A percentile compares a stretch with the other conserved stretches of the same genome.
Conservation (phyloP, 768 basidiomycete species). For the Trametes elegans region DNA sequence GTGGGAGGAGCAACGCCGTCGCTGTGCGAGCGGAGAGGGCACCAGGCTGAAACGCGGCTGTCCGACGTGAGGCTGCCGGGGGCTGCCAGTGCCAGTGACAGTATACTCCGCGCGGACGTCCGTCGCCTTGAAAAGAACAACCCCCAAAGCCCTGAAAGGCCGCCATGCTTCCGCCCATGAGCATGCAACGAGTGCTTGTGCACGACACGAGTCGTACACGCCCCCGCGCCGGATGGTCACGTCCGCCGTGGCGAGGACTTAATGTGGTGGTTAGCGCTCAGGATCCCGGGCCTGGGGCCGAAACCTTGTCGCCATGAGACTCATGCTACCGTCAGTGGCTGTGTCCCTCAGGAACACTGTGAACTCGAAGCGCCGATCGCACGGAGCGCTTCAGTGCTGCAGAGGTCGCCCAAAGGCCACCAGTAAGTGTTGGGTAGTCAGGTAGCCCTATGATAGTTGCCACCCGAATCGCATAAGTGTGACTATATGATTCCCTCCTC, state of each 20-base stretch:
- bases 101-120: slow-evolving; percentile 3
- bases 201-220: slow-evolving; percentile 12
- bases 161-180: slow-evolving; percentile 2
- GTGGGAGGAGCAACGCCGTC: slow-evolving; percentile 2
- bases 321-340: slow-evolving; percentile 5
- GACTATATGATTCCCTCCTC: too few relatives aligned
- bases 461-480: too few relatives aligned
- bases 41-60: slow-evolving; percentile 11
- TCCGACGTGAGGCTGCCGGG: slow-evolving; percentile 3
- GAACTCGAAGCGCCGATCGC: too few relatives aligned
- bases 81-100: too few relatives aligned
- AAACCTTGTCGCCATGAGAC: background rate
- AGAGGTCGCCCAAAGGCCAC: too few relatives aligned
- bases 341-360: slow-evolving; percentile 1
- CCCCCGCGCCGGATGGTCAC: background rate
- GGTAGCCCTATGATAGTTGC: too few relatives aligned
- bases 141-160: slow-evolving; percentile 4
- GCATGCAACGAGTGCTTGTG: slow-evolving; percentile 5
- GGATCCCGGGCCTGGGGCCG: background rate
- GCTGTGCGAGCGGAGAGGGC: background rate
- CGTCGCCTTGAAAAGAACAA: background rate
- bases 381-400: too few relatives aligned
- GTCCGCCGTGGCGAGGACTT: background rate
- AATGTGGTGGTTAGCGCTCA: background rate
- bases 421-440: too few relatives aligned